phyloP scores from a whole-genome alignment of 805 yeast genomes.

The Lipomyces sp. region DNA sequence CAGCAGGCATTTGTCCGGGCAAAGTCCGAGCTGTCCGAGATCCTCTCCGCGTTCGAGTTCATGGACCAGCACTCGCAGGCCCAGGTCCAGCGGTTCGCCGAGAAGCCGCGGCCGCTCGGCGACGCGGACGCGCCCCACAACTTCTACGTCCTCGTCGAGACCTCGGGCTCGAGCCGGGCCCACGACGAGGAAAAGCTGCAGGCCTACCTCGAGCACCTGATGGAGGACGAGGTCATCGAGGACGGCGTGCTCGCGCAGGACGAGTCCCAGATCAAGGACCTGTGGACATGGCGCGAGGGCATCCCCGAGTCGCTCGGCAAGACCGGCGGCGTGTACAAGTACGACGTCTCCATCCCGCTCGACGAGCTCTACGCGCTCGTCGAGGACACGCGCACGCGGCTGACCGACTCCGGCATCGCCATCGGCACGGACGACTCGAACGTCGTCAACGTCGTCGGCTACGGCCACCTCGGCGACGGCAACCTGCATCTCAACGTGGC shows the following conservation, averaged over 20 bases:
- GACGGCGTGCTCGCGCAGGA: conserved; percentile 97
- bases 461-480: conserved; percentile 99
- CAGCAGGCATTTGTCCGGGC: conserved; percentile 77
- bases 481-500: conserved; percentile 91
- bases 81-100: conserved; percentile 58
- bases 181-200: conserved; percentile 92
- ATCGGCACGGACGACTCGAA: conserved; percentile 44
- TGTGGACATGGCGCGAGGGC: conserved; percentile 96
- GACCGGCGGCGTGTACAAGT: conserved; percentile 94
- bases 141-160: conserved; percentile 87
- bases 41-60: conserved; percentile 88
- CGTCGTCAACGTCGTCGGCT: conserved; percentile 87
- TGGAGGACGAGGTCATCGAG: conserved; percentile 79
- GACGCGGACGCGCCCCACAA: conserved; percentile 67
- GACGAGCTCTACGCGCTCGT: conserved; percentile 77
- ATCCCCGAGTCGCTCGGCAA: conserved; percentile 84
- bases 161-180: conserved; percentile 90
- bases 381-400: conserved; percentile 64
- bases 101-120: conserved; percentile 62
- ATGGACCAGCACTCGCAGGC: conserved; percentile 75
- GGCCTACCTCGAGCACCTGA: conserved; percentile 71
- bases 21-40: conserved; percentile 72
- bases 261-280: conserved; percentile 73
- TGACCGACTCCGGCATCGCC: conserved; percentile 57
- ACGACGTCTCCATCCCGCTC: conserved; percentile 91